Evolutionary conservation across 805 yeast species (phyloP).

Genomic region (Metschnikowia drakensbergensis): DNA sequence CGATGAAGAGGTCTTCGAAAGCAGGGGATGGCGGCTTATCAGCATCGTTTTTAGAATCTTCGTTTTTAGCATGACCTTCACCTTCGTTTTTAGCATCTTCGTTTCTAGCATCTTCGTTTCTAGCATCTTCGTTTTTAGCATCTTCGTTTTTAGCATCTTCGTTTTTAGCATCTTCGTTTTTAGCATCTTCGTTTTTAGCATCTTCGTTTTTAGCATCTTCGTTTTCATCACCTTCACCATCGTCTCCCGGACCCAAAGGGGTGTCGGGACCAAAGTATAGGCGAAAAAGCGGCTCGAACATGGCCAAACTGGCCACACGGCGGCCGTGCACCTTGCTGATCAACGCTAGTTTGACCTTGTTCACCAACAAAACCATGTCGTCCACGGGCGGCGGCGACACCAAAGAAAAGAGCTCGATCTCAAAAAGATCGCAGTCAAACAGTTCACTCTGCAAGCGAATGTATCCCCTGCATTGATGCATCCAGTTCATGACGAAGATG

Average conservation of each 20-base stretch:
- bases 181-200: constrained; percentile 9
- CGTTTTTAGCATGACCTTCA: too few species aligned
- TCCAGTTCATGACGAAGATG: constrained; percentile 49
- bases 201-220: constrained; percentile 23
- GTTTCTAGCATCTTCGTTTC: too few species aligned
- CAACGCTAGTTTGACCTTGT: constrained; percentile 42
- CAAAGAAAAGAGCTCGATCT: constrained; percentile 51
- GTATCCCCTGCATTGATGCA: constrained; percentile 49
- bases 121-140: constrained; percentile 9
- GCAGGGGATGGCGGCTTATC: constrained; percentile 1
- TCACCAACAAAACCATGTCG: constrained; percentile 35
- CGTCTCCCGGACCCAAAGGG: constrained; percentile 26
- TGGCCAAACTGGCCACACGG: constrained; percentile 25
- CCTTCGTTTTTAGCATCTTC: too few species aligned
- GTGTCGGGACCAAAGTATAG: constrained; percentile 33
- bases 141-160: constrained; percentile 23
- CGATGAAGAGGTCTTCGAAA: constrained; percentile 39
- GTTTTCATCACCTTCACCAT: constrained; percentile 17
- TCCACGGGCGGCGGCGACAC: constrained; percentile 33
- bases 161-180: not conserved
- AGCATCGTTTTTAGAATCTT: not conserved
- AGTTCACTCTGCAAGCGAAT: constrained; percentile 48
- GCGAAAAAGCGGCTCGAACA: constrained; percentile 33
- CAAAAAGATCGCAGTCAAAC: constrained; percentile 57
- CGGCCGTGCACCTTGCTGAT: constrained; percentile 39